Base-by-base conservation (phyloP, 1,284 basidiomycete genomes). In the Cryptococcus sp. region DNA sequence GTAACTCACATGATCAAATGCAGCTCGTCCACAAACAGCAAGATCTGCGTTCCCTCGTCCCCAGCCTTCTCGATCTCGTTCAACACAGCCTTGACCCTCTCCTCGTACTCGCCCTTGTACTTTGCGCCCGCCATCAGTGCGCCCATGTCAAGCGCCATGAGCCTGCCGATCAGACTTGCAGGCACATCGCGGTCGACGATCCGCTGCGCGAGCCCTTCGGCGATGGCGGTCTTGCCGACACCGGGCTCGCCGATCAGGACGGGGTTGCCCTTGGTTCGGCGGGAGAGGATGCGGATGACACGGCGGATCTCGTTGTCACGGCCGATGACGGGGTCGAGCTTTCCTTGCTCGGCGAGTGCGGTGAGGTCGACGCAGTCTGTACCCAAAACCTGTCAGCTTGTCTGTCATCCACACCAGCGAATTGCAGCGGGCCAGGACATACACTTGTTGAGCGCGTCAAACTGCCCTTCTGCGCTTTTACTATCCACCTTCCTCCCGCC, bases 51-150 rank as follows among this genome's bases (percentile, higher is more conserved):
- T 44, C 90, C 92, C 47, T 91, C 84, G 54, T 92, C 86, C 0
- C 86, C 81, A 4, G 89, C 85, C 78, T 96, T 94, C 77, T 98
- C 95, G 60, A 98, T 87, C 78, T 98, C 96, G 75, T 75, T 70
- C 50, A 98, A 80, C 57, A 98, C 91, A 13, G 87, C 81, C 78
- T 97, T 98, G 78, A 98, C 86, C 48, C 95, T 88, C 75, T 98
- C 95, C 78, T 98, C 95, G 77, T 94, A 98, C 79, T 98, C 92
- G 59, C 94, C 94, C 76, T 91, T 92, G 80, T 91, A 95, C 76
- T 91, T 93, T 39, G 79, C 76, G n/a, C 77, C 77, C 28, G 75
- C 72, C 71, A 77, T 75, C 53, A 64, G 58, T 23, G 93, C 89
- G 63, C 92, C 95, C 86, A 97, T 89, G 74, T 97, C 94, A 49